These are phyloP conservation scores for Leccinum uliginosum DNA, from an alignment of 768 basidiomycete genomes.

Conservation along the genomic window DNA sequence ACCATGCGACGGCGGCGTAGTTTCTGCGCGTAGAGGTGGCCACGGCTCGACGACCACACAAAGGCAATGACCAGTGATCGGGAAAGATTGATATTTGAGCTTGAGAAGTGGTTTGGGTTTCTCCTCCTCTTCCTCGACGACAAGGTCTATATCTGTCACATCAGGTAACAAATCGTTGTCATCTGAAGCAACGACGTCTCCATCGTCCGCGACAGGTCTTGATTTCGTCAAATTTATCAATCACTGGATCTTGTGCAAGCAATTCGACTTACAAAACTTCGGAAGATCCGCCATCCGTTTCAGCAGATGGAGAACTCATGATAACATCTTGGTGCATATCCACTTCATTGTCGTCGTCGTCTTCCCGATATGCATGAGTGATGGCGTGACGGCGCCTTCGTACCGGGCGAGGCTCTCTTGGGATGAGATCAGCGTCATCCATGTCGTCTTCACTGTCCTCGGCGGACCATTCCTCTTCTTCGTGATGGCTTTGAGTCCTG, in stretches of 20 bases:
- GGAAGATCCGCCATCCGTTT: neutral
- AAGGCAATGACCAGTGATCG: slow-evolving; percentile 66
- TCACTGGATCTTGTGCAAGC: neutral
- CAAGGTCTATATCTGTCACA: slow-evolving; percentile 34
- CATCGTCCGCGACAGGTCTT: neutral
- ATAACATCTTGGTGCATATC: slow-evolving; percentile 9
- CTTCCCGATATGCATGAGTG: slow-evolving; percentile 25
- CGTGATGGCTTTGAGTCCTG: slow-evolving; percentile 25
- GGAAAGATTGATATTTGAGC: slow-evolving; percentile 67
- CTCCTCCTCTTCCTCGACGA: slow-evolving; percentile 54
- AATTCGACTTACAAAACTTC: slow-evolving; percentile 5
- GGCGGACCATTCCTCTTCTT: slow-evolving; percentile 20
- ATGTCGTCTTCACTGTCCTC: slow-evolving; percentile 19
- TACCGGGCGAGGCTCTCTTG: slow-evolving; percentile 25
- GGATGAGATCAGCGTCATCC: slow-evolving; percentile 9
- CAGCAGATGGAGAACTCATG: slow-evolving; percentile 12
- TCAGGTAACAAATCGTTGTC: neutral
- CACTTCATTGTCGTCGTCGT: slow-evolving; percentile 16
- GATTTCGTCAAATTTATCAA: neutral
- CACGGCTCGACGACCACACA: slow-evolving; percentile 84
- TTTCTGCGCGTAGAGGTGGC: slow-evolving; percentile 45
- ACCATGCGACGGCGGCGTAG: slow-evolving; percentile 30
- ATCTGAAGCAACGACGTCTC: neutral
- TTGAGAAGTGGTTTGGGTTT: slow-evolving; percentile 70
- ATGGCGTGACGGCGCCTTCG: slow-evolving; percentile 29